Evolutionary conservation across 306 rosid genomes (phyloP).

Genomic region (Clitoria ternatea): DNA sequence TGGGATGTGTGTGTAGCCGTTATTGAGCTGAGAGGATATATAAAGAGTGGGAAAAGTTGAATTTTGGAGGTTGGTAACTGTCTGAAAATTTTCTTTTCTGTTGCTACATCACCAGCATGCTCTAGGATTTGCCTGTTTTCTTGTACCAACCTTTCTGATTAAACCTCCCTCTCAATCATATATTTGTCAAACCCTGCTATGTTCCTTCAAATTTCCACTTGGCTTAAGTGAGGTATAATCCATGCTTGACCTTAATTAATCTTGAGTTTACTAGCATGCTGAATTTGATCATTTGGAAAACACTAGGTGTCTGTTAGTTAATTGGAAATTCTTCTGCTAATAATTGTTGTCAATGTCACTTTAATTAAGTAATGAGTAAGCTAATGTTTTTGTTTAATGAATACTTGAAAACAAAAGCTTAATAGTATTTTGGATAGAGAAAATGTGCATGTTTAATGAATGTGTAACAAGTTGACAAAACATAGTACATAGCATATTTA

Average conservation of each 20-base stretch:
- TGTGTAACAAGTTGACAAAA: background rate
- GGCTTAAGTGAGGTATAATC: slow-evolving; percentile 33
- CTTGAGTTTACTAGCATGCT: slow-evolving; percentile 3
- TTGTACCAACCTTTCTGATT: slow-evolving; percentile 95
- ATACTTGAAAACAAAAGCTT: background rate
- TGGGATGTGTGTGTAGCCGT: slow-evolving; percentile 25
- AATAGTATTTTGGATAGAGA: background rate
- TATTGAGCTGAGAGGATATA: slow-evolving; percentile 31
- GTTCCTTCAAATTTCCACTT: slow-evolving; percentile 68
- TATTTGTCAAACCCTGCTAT: slow-evolving; percentile 39
- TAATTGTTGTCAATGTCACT: background rate
- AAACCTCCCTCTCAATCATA: slow-evolving; percentile 78
- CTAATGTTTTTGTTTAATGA: background rate
- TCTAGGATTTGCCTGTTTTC: slow-evolving; percentile 54
- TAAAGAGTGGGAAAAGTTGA: slow-evolving; percentile 22
- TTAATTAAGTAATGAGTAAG: slow-evolving; percentile 9
- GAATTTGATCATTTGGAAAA: slow-evolving; percentile 10
- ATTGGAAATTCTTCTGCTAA: slow-evolving; percentile 6
- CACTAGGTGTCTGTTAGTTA: background rate
- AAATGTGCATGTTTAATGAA: background rate
- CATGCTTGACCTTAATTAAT: slow-evolving; percentile 23
- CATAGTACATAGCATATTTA: background rate
- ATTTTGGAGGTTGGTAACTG: slow-evolving; percentile 75
- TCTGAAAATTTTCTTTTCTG: slow-evolving; percentile 40
- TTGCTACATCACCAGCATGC: slow-evolving; percentile 84